These are phyloP conservation scores for Tetracentron sinense DNA, from an alignment of 164 flowering plant genomes.

Conservation along the genomic window DNA sequence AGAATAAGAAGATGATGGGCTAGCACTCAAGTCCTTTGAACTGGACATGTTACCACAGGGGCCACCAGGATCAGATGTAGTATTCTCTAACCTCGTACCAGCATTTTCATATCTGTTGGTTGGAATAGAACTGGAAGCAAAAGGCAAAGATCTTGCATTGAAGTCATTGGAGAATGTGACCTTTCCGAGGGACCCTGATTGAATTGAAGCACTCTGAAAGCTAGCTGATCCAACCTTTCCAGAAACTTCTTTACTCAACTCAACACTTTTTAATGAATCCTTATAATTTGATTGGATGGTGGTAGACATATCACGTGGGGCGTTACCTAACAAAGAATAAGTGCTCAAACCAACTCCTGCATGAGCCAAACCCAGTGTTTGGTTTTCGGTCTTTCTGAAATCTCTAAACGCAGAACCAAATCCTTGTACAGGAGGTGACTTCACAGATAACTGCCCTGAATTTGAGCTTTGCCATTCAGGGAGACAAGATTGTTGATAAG, in stretches of 20 bases:
- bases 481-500: constrained; percentile 8
- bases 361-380: constrained; percentile 12
- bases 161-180: constrained; percentile 9
- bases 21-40: constrained; percentile 17
- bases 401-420: constrained; percentile 11
- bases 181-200: constrained; percentile 24
- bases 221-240: constrained; percentile 20
- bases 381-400: constrained; percentile 14
- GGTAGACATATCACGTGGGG: constrained; percentile 18
- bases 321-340: constrained; percentile 17
- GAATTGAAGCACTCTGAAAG: constrained; percentile 22
- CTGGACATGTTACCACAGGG: constrained; percentile 20
- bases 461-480: constrained; percentile 15
- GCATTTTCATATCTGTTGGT: constrained; percentile 13
- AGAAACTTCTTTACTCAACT: constrained; percentile 12
- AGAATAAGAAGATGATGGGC: constrained; percentile 18
- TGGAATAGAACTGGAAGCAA: constrained; percentile 15
- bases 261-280: constrained; percentile 16
- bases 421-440: constrained; percentile 15
- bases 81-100: constrained; percentile 9
- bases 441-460: constrained; percentile 16
- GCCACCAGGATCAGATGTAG: constrained; percentile 17
- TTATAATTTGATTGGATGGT: constrained; percentile 10
- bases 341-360: constrained; percentile 15
- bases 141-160: constrained; percentile 23